Evolutionary conservation across 805 yeast species (phyloP).

Genomic region (Kuraishia ogatae): DNA sequence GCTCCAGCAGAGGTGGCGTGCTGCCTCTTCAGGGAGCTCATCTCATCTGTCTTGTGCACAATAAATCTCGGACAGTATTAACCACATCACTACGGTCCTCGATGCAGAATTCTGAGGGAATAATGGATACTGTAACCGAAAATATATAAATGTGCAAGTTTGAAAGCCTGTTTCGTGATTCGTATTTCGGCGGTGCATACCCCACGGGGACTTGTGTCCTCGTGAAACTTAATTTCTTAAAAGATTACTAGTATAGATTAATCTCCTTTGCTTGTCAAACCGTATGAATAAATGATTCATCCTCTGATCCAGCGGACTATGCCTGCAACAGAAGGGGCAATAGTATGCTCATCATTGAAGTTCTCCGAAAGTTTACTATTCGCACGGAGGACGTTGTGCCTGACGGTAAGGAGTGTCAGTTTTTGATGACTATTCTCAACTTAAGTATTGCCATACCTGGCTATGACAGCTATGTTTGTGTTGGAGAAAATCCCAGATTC

Average conservation of each 20-base stretch:
- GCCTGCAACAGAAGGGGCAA: constrained; percentile 71
- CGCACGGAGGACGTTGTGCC: constrained; percentile 72
- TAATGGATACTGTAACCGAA: constrained; percentile 93
- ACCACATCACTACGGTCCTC: constrained; percentile 65
- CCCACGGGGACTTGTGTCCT: constrained; percentile 70
- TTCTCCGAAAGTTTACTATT: constrained; percentile 96
- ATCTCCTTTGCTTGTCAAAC: constrained; percentile 99
- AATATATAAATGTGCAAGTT: constrained; percentile 86
- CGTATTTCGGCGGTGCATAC: constrained; percentile 69
- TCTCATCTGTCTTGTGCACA: constrained; percentile 90
- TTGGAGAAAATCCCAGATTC: constrained; percentile 57
- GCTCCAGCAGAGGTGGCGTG: constrained; percentile 42
- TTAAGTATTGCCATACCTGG: constrained; percentile 88
- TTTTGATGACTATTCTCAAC: constrained; percentile 61
- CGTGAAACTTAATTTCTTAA: constrained; percentile 67
- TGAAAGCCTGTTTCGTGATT: constrained; percentile 74
- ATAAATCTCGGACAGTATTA: constrained; percentile 89
- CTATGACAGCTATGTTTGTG: constrained; percentile 91
- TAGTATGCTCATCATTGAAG: constrained; percentile 60
- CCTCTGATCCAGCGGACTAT: constrained; percentile 91
- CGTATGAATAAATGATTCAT: constrained; percentile 95
- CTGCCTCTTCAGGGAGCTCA: constrained; percentile 71
- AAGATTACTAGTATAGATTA: constrained; percentile 88
- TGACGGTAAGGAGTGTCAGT: constrained; percentile 80
- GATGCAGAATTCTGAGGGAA: constrained; percentile 90